phyloP scores from a whole-genome alignment of 441 rosid genomes.

The Omphalea diandra region DNA sequence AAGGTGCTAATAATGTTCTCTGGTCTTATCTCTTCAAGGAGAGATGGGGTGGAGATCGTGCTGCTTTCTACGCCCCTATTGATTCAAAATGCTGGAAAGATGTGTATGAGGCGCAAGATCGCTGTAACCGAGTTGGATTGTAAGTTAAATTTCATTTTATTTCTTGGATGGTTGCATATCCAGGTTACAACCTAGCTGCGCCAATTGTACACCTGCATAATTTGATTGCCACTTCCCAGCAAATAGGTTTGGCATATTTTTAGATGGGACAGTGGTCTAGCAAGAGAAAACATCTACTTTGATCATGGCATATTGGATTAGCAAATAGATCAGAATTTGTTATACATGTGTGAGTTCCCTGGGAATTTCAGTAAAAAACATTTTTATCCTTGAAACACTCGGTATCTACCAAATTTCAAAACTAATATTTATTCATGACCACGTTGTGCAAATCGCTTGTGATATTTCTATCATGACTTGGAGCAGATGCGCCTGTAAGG shows the following conservation, averaged over 20 bases:
- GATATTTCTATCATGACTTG: background rate
- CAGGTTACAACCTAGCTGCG: background rate
- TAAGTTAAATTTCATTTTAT: constrained; percentile 26
- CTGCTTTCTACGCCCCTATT: constrained; percentile 40
- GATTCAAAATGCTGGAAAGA: constrained; percentile 51
- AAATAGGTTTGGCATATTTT: too few species aligned
- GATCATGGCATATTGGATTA: background rate
- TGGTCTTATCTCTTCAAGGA: constrained; percentile 47
- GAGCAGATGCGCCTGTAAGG: background rate
- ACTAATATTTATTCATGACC: background rate
- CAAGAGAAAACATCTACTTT: background rate
- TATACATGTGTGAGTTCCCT: background rate
- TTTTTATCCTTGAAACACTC: background rate
- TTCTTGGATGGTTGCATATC: background rate
- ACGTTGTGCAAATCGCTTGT: background rate
- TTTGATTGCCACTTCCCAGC: too few species aligned
- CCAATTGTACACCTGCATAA: background rate
- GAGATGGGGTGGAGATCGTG: constrained; percentile 54
- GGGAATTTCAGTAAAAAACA: background rate
- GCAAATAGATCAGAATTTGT: background rate
- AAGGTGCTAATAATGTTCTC: constrained; percentile 33
- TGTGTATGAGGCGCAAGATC: constrained; percentile 52
- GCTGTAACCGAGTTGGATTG: constrained; percentile 57
- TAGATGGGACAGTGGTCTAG: background rate
- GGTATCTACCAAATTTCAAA: background rate